These are phyloP conservation scores for Carex littledalei DNA, from an alignment of 176 grass and related monocot species.

Conservation along the genomic window DNA sequence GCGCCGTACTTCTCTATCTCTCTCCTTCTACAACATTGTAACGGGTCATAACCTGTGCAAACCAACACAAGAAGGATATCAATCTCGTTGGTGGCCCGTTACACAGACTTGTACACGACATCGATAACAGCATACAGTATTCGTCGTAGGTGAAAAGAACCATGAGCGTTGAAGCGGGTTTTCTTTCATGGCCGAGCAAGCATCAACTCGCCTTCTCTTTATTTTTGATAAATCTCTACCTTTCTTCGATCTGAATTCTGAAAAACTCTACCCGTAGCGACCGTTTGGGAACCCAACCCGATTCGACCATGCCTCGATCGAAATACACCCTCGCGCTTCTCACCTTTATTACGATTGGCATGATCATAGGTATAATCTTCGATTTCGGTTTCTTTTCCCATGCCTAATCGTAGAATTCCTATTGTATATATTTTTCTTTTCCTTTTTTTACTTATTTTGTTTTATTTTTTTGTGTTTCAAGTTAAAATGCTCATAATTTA, in stretches of 20 bases:
- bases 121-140: not conserved
- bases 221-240: not conserved
- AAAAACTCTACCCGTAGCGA: not conserved
- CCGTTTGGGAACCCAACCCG: not conserved
- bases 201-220: not conserved
- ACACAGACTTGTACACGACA: not conserved
- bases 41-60: not conserved
- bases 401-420: not conserved
- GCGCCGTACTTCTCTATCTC: not conserved
- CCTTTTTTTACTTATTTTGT: too few species aligned
- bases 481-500: not conserved
- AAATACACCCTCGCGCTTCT: slow-evolving; percentile 31
- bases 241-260: not conserved
- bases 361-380: slow-evolving; percentile 34
- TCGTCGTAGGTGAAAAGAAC: not conserved
- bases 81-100: not conserved
- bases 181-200: not conserved
- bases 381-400: not conserved
- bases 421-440: not conserved
- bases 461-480: not conserved
- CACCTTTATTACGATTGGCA: slow-evolving; percentile 30
- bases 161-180: not conserved
- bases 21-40: not conserved
- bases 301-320: slow-evolving; percentile 22
- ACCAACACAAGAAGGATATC: not conserved